Conservation (phyloP, 2,329 filamentous ascomycete genomes). For the Verticillium longisporum region DNA sequence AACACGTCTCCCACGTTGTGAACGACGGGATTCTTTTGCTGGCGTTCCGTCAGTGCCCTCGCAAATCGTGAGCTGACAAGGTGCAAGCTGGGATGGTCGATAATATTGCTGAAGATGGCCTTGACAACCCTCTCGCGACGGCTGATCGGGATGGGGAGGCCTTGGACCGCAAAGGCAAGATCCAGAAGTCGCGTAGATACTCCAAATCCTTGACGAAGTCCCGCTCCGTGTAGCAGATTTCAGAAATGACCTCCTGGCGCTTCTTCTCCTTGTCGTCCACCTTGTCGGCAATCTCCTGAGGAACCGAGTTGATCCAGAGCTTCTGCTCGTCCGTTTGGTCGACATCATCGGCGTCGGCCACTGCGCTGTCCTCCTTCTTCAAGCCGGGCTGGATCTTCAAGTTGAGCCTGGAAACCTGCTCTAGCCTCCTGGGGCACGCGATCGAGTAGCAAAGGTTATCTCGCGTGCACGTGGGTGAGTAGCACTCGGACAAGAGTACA, state of each 20-base stretch:
- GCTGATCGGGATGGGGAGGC: constrained; percentile 79
- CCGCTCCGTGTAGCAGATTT: constrained; percentile 96
- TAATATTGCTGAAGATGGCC: constrained; percentile 91
- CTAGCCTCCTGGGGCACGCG: constrained; percentile 84
- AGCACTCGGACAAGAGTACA: constrained; percentile 91
- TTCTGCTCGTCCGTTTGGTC: constrained; percentile 93
- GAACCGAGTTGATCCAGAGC: constrained; percentile 97
- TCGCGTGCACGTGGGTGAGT: constrained; percentile 92
- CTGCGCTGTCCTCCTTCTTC: constrained; percentile 53
- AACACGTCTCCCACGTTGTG: constrained; percentile 91
- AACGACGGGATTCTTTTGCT: constrained; percentile 87
- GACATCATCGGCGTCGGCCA: constrained; percentile 67
- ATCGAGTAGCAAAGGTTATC: constrained; percentile 98
- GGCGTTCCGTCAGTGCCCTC: constrained; percentile 78
- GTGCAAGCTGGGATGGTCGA: constrained; percentile 76
- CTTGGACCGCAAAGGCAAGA: constrained; percentile 77
- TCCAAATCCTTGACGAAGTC: constrained; percentile 99
- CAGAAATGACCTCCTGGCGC: constrained; percentile 94
- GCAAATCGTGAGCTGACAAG: constrained; percentile 85
- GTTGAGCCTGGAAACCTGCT: constrained; percentile 92
- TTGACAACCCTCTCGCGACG: constrained; percentile 85
- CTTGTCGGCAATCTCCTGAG: constrained; percentile 87
- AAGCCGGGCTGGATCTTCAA: constrained; percentile 87
- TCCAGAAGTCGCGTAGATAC: constrained; percentile 98
- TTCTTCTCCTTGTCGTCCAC: constrained; percentile 92